phyloP scores from a whole-genome alignment of 805 yeast genomes.

The Candida sphagnicola region DNA sequence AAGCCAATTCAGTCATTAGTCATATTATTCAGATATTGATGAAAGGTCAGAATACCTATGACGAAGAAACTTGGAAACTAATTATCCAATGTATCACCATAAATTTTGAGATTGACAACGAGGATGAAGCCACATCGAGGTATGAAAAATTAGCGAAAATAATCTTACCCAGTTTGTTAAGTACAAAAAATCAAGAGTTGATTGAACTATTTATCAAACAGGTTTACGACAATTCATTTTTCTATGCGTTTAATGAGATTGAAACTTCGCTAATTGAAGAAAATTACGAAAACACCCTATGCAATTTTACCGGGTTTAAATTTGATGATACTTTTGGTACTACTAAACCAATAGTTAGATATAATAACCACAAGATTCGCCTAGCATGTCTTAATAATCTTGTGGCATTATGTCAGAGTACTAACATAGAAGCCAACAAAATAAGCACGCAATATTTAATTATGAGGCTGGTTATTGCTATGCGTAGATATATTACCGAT shows the following conservation, averaged over 20 bases:
- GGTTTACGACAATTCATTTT: conserved; percentile 57
- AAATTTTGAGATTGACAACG: conserved; percentile 31
- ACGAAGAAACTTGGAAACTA: conserved; percentile 34
- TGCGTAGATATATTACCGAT: conserved; percentile 64
- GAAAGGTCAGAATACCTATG: conserved; percentile 7
- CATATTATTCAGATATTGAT: conserved; percentile 29
- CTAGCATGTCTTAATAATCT: conserved; percentile 48
- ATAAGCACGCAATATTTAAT: conserved; percentile 37
- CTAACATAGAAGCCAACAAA: conserved; percentile 14
- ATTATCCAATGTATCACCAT: conserved; percentile 39
- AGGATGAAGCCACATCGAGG: conserved; percentile 32
- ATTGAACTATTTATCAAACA: conserved; percentile 43
- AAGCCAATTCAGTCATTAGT: conserved; percentile 41
- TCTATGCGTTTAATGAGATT: conserved; percentile 53
- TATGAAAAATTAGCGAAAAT: conserved; percentile 39
- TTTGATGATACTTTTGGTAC: conserved; percentile 58
- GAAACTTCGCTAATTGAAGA: conserved; percentile 33
- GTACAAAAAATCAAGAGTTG: conserved; percentile 15
- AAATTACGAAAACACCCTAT: conserved; percentile 31
- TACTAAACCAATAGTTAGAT: conserved; percentile 45
- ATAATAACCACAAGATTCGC: conserved; percentile 47
- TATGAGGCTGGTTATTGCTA: conserved; percentile 54
- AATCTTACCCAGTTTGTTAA: conserved; percentile 37
- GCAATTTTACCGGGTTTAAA: conserved; percentile 35
- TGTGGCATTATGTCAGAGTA: conserved; percentile 37